Evolutionary conservation across 2,329 filamentous ascomycete genomes (phyloP).

Genomic region (Epichloe uncinata): DNA sequence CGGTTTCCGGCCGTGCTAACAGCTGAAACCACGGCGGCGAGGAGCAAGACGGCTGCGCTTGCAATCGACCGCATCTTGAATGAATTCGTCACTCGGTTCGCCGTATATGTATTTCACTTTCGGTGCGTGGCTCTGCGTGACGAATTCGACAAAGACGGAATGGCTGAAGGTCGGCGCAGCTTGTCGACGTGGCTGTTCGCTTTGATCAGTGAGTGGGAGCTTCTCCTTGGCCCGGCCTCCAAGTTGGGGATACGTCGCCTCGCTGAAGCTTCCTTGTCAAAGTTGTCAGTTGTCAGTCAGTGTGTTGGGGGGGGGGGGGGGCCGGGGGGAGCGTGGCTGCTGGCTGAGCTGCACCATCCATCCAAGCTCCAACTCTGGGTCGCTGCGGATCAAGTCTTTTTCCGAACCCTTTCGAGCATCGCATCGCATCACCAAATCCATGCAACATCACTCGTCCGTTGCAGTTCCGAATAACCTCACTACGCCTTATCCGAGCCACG

Average conservation of each 20-base stretch:
- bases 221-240: conserved; percentile 6
- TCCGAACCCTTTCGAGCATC: not conserved
- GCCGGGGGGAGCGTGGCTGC: not conserved
- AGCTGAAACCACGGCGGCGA: conserved; percentile 56
- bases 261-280: conserved; percentile 7
- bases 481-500: not conserved
- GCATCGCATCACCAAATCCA: no score
- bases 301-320: not conserved
- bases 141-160: not conserved
- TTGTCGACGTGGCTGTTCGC: conserved; percentile 6
- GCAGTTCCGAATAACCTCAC: conserved; percentile 1
- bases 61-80: conserved; percentile 57
- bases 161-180: not conserved
- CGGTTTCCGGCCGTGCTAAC: conserved; percentile 67
- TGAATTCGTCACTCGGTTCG: not conserved
- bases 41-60: conserved; percentile 54
- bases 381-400: conserved; percentile 4
- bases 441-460: not conserved
- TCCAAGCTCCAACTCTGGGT: not conserved
- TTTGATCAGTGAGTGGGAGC: conserved; percentile 5
- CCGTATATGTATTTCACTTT: not conserved
- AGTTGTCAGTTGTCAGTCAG: not conserved
- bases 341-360: not conserved
- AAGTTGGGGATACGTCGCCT: conserved; percentile 25
- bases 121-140: not conserved